Base-by-base conservation (phyloP, 2,329 filamentous ascomycete genomes). In the Ceratocystis papillata region DNA sequence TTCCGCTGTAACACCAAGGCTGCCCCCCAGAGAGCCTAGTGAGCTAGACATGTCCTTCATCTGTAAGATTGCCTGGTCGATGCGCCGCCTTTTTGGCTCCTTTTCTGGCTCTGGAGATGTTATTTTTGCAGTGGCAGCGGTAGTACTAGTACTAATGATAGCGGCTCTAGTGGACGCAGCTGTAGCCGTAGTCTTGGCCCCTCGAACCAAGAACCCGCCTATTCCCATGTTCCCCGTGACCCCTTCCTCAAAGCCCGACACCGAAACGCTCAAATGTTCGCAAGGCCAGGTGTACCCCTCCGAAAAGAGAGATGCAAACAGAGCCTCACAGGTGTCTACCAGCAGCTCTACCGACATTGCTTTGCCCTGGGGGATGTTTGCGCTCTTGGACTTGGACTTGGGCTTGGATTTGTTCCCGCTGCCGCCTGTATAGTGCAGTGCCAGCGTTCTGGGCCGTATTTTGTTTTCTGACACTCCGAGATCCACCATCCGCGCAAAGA, bases 191-290 rank as follows among this genome's bases (percentile, higher is more conserved):
- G 65, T 20, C 50, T 45, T 44, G 15, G 22, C 30, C 10, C 64
- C 86, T 76, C 87, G 87, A 30, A 96, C 79, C n/a, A 99, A 79
- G 72, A 96, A 97, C 0, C 83, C 81, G 57, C 88, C 87, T 70
- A 99, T 97, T 44, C 88, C 89, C 79, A 86, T 87, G 72, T 96
- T 97, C 4, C 89, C 88, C 50, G 81, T 84, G 67, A 93, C 79
- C 1, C 90, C 89, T 70, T 96, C 91, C 74, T 97, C 92, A 70
- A 97, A 96, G 0, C 90, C 92, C n/a, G 85, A 87, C 28, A 97
- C 90, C 69, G 88, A 92, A 59, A 97, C 77, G 67, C 89, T 94
- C 7, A 99, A 79, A 72, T 96, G 94, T n/a, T 85, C 80, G 73
- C 94, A 97, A 5, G 94, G 94, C 90, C 91, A 97, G 17, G 81